Evolutionary conservation across 139 green algal species (phyloP), one percentile per base, ranked within the genome.

Genomic region (Ettlia oleoabundans): DNA sequence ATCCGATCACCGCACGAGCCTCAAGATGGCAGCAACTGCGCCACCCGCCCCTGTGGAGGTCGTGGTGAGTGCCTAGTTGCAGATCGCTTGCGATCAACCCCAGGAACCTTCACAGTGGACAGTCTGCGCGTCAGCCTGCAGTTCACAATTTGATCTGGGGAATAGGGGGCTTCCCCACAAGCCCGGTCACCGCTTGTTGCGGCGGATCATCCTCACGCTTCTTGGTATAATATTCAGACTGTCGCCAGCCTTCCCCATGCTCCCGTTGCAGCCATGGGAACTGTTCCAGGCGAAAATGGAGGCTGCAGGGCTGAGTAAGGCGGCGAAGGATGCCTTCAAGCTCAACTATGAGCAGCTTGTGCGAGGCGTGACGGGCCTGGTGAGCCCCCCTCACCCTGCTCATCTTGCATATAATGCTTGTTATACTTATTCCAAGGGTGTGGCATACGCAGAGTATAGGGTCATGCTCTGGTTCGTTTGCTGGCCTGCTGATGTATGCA

Each of bases 321-420:
- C 94, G 4, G 94, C 95, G 0, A 92, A 97, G 21, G 91, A 79
- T 1, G 94, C 95, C 0, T 98, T 98, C 83, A 91, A 92, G 70
- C 74, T 88, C 51, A 98, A 98, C 84, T 98, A 95, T 72, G 89
- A 95, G 37, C 92, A 97, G 88, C 87, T 98, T 3, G 89, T 93
- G 0, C 88, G 87, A 28, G 94, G 94, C 32, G 93, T 89, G 2
- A 97, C 94, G 13, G 95, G 95, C 42, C 84, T 98, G 90, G 94
- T 98, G 73, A 24, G 73, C 3, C 0, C 28, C 42, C 52, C n/a
- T n/a, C n/a, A n/a, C n/a, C n/a, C n/a, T n/a, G n/a, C n/a, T n/a
- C n/a, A n/a, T n/a, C n/a, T n/a, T n/a, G n/a, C n/a, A n/a, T n/a
- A n/a, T n/a, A n/a, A n/a, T n/a, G n/a, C n/a, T n/a, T n/a, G n/a